phyloP scores from a whole-genome alignment of 306 rosid genomes.

The Quercus agrifolia region DNA sequence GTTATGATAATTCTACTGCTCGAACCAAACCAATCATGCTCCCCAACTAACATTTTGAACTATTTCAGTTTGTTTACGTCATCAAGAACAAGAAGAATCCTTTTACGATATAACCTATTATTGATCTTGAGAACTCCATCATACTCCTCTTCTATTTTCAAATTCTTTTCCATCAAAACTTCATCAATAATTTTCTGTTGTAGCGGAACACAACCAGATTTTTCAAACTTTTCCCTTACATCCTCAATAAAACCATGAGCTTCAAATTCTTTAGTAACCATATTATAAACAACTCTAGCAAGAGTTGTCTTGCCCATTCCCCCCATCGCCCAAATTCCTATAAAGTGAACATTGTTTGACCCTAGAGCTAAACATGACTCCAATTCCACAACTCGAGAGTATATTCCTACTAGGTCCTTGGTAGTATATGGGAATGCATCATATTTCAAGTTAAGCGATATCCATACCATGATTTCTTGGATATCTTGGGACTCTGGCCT shows the following conservation, averaged over 20 bases:
- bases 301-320: not conserved
- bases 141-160: not conserved
- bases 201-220: not conserved
- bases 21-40: not conserved
- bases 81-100: not conserved
- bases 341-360: too few relatives aligned
- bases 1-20: not conserved
- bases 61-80: not conserved
- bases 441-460: too few relatives aligned
- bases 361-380: too few relatives aligned
- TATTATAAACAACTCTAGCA: not conserved
- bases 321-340: not conserved
- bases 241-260: not conserved
- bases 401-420: too few relatives aligned
- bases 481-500: too few relatives aligned
- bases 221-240: not conserved
- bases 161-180: fast-evolving
- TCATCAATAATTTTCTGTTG: not conserved
- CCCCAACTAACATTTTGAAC: not conserved
- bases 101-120: not conserved
- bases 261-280: not conserved
- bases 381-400: too few relatives aligned
- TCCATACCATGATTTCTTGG: too few relatives aligned
- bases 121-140: not conserved
- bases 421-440: too few relatives aligned